These are phyloP conservation scores for Starmerella geochares DNA, from an alignment of 805 yeast species.

Conservation along the genomic window DNA sequence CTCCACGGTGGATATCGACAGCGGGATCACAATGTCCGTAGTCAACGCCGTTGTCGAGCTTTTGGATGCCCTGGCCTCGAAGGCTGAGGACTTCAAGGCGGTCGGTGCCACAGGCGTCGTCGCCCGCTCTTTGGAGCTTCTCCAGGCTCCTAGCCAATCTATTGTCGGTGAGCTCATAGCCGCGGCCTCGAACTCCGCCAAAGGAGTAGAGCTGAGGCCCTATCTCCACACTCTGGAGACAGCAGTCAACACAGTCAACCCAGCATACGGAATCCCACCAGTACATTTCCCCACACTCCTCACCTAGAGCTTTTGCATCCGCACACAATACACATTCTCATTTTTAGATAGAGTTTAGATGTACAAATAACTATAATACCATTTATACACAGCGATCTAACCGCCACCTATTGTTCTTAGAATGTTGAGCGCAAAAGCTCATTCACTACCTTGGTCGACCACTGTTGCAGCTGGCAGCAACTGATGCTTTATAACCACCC, in stretches of 20 bases:
- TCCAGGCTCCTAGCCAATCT: slow-evolving; percentile 3
- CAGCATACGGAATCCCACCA: slow-evolving; percentile 5
- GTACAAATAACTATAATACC: too few relatives aligned
- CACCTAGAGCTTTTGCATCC: not conserved
- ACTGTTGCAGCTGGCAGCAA: too few relatives aligned
- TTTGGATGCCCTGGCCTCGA: not conserved
- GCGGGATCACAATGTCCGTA: not conserved
- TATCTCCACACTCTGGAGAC: not conserved
- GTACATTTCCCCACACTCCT: slow-evolving; percentile 6
- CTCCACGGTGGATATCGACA: slow-evolving; percentile 1
- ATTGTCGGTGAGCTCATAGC: slow-evolving; percentile 2
- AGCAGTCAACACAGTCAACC: slow-evolving; percentile 3
- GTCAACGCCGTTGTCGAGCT: not conserved
- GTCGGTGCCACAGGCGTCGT: not conserved
- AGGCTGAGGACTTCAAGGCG: not conserved
- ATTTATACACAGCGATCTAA: too few relatives aligned
- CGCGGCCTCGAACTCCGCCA: not conserved
- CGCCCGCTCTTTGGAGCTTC: not conserved
- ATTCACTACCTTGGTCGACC: too few relatives aligned
- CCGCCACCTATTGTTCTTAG: too few relatives aligned
- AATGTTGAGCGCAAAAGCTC: too few relatives aligned
- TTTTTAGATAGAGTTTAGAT: too few relatives aligned
- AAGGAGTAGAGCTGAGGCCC: not conserved
- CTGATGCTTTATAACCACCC: not conserved
- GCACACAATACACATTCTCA: too few relatives aligned